Conservation (phyloP, 1,284 basidiomycete genomes). For the Ustilago xerochloae region DNA sequence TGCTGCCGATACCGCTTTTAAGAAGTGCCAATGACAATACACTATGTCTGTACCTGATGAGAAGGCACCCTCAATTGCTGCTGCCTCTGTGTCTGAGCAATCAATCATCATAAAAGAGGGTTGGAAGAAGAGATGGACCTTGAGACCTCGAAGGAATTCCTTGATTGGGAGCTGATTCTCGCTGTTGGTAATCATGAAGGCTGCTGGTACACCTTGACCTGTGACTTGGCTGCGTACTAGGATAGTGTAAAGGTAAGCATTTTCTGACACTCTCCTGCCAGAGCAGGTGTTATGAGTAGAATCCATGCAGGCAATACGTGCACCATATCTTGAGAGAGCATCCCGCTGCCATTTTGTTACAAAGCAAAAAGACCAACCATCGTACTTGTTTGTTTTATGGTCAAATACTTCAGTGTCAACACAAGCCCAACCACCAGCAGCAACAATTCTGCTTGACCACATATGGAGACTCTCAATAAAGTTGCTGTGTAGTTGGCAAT, state of each 20-base stretch:
- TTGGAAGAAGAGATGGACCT: neutral
- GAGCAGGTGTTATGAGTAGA: neutral
- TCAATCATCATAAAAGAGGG: neutral
- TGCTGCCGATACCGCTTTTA: neutral
- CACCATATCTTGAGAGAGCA: neutral
- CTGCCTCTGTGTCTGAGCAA: neutral
- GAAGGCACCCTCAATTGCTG: neutral
- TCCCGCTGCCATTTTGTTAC: neutral
- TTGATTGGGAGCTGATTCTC: neutral
- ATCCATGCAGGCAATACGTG: neutral
- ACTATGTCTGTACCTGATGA: neutral
- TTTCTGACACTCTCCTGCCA: neutral
- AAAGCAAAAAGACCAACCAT: neutral
- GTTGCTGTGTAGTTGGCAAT: no score
- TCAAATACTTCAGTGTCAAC: neutral
- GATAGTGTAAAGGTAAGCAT: neutral
- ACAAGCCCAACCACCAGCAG: neutral
- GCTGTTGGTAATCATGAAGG: neutral
- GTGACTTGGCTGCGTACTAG: neutral
- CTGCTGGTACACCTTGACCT: neutral
- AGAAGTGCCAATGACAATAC: neutral
- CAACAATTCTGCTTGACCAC: neutral
- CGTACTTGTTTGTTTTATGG: neutral
- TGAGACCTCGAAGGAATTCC: neutral
- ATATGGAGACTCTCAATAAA: neutral